Evolutionary conservation across 208 protist species (phyloP), one percentile per base, ranked within the genome.

Genomic region (Leishmania guyanensis): DNA sequence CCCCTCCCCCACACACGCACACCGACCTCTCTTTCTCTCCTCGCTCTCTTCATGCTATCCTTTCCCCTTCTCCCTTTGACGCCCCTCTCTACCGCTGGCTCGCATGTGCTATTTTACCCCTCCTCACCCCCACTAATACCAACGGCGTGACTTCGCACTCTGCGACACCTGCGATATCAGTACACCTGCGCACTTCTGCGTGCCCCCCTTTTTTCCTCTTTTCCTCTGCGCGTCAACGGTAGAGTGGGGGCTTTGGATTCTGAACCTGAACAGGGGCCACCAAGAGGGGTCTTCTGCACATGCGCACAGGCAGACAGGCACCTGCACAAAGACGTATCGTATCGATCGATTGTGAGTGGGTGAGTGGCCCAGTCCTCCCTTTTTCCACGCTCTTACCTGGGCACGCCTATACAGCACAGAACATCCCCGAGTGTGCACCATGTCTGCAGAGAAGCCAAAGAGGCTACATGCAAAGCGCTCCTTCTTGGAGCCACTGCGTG

Each of bases 401-500:
- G 46, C 72, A 43, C 4, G 20, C 20, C 17, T 66, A 17, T 66
- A 17, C n/a, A 29, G 22, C 46, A 46, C 50, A 76, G n/a, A n/a
- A n/a, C n/a, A 36, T 14, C 16, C 29, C 3, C 43, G 36, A 72
- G 36, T 1, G 6, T 72, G 17, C 36, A n/a, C 16, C 73, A 77
- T 77, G 73, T 50, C 73, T 0, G 54, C 53, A 2, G 54, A 77
- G 73, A 46, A 66, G 36, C 29, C 33, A 16, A 50, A 46, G 22
- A 65, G 22, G 16, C 43, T 85, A 10, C 72, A 75, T 20, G 70
- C 80, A 26, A 77, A 79, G 65, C 81, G 81, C 68, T 85, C 82
- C 53, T 85, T 85, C 56, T 33, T 85, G 39, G 77, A 78, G 53
- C 77, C 82, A 53, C 64, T 83, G 74, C 16, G 62, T 58, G 39